phyloP scores from a whole-genome alignment of 2,329 filamentous ascomycete genomes.

The Microsporum audouinii region DNA sequence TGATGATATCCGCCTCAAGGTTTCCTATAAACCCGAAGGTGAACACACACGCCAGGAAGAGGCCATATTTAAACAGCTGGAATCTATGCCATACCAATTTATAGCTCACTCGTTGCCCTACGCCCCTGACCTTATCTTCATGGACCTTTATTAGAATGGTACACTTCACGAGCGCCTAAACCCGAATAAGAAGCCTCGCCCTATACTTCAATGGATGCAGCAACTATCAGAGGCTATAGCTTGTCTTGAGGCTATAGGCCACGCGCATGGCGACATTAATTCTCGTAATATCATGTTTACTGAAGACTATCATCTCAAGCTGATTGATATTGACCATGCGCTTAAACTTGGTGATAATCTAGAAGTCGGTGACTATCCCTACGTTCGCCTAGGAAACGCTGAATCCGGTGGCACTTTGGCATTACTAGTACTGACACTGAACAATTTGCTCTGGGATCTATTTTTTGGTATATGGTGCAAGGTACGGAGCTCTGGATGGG shows the following conservation, averaged over 20 bases:
- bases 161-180: background rate
- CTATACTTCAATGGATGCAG: background rate
- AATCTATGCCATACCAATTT: background rate
- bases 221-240: slow-evolving; percentile 12
- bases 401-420: slow-evolving; percentile 3
- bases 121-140: background rate
- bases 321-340: slow-evolving; percentile 15
- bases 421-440: slow-evolving; percentile 7
- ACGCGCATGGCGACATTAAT: slow-evolving; percentile 14
- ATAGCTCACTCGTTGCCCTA: background rate
- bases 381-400: slow-evolving; percentile 1
- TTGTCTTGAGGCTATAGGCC: slow-evolving; percentile 14
- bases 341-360: background rate
- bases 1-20: background rate
- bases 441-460: slow-evolving; percentile 11
- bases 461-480: slow-evolving; percentile 5
- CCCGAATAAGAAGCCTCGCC: background rate
- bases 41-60: background rate
- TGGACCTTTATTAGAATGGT: background rate
- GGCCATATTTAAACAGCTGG: background rate
- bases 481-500: background rate
- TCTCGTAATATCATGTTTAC: slow-evolving; percentile 15
- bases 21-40: background rate
- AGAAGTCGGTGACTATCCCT: slow-evolving; percentile 4
- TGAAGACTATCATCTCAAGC: slow-evolving; percentile 12